phyloP scores from a whole-genome alignment of 176 grass and related monocot species.

The Poa annua region DNA sequence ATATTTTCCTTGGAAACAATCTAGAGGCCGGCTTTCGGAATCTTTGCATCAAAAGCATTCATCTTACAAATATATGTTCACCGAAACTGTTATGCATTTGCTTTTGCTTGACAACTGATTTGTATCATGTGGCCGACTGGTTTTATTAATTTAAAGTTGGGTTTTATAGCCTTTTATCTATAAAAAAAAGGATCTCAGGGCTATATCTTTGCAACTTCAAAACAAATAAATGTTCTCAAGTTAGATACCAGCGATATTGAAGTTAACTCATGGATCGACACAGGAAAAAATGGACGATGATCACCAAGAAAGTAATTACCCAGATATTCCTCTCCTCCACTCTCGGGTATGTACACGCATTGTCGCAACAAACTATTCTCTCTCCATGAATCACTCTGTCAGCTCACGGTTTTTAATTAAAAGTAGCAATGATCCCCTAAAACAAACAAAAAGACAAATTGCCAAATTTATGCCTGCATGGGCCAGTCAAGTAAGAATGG shows the following conservation, averaged over 20 bases:
- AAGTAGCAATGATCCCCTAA: neutral
- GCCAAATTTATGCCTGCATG: neutral
- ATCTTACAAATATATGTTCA: neutral
- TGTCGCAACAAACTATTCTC: neutral
- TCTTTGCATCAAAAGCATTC: neutral
- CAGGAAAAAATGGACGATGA: constrained; percentile 48
- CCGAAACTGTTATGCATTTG: too few relatives aligned
- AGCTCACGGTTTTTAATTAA: neutral
- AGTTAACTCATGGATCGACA: neutral
- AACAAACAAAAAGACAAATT: neutral
- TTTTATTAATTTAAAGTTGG: too few relatives aligned
- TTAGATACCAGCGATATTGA: neutral
- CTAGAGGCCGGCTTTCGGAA: neutral
- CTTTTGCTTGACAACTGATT: too few relatives aligned
- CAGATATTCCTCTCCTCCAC: constrained; percentile 72
- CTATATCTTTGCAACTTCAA: neutral
- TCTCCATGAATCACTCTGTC: neutral
- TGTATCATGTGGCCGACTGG: too few relatives aligned
- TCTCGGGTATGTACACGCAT: constrained; percentile 55
- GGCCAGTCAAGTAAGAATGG: neutral
- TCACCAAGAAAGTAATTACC: constrained; percentile 61
- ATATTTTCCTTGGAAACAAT: neutral
- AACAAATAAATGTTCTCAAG: neutral
- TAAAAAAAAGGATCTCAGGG: too few relatives aligned
- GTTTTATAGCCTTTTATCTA: too few relatives aligned